A percentile compares a stretch with the other conserved stretches of the same genome.
Evolutionary conservation across 2,329 filamentous ascomycete species (phyloP).

Genomic region (Fragosphaeria purpurea): DNA sequence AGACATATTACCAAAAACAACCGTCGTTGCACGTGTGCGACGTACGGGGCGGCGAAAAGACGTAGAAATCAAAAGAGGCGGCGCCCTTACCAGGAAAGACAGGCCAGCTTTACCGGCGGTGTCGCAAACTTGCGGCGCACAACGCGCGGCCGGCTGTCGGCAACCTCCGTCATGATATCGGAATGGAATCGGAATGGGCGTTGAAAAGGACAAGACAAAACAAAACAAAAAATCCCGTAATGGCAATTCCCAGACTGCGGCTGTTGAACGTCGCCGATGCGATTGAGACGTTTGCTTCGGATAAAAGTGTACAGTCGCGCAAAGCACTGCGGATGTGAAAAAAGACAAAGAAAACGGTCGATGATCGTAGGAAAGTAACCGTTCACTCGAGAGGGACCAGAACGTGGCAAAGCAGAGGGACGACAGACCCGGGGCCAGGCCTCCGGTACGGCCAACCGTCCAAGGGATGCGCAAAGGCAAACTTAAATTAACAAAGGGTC

Average conservation of each 20-base stretch:
- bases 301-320: too few species aligned
- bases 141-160: slow-evolving; percentile 5
- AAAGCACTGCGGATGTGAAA: too few species aligned
- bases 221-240: neutral
- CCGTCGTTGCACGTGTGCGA: too few species aligned
- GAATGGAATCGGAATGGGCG: neutral
- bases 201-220: neutral
- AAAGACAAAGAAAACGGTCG: too few species aligned
- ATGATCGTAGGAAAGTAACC: too few species aligned
- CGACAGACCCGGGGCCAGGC: too few species aligned
- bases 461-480: too few species aligned
- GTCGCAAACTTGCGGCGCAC: slow-evolving; percentile 28
- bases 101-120: slow-evolving; percentile 41
- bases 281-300: too few species aligned
- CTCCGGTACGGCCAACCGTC: too few species aligned
- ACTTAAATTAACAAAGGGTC: too few species aligned
- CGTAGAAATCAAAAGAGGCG: neutral
- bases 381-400: too few species aligned
- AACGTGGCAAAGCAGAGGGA: too few species aligned
- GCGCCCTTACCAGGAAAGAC: slow-evolving; percentile 35
- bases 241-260: neutral
- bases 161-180: slow-evolving; percentile 8
- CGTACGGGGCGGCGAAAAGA: neutral
- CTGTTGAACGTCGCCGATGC: neutral
- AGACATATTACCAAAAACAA: neutral